These are phyloP conservation scores for Silybum marianum DNA, from an alignment of 129 eudicot genomes.

Conservation along the genomic window DNA sequence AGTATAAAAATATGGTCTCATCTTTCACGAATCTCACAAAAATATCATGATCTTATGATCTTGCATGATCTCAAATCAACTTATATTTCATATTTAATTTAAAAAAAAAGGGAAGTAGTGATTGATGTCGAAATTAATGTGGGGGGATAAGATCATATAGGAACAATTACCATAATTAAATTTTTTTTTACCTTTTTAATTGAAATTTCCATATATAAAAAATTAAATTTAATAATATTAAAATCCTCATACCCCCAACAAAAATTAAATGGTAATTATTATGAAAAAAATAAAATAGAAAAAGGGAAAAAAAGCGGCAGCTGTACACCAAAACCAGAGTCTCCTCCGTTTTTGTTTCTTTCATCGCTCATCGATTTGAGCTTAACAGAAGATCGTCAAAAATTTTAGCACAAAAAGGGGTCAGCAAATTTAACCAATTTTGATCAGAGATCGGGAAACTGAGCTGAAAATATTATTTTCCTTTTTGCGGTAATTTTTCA, in stretches of 20 bases:
- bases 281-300: neutral
- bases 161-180: neutral
- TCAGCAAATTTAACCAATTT: slow-evolving; percentile 32
- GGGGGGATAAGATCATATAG: neutral
- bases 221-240: neutral
- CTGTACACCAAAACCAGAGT: slow-evolving; percentile 73
- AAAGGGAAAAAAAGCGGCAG: slow-evolving; percentile 75
- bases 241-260: slow-evolving; percentile 25
- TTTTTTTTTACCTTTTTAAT: too few relatives aligned
- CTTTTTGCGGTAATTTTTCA: neutral
- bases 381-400: slow-evolving; percentile 50
- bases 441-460: slow-evolving; percentile 39
- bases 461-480: slow-evolving; percentile 19
- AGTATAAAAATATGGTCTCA: too few relatives aligned
- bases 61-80: too few relatives aligned
- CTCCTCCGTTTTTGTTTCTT: slow-evolving; percentile 46
- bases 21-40: too few relatives aligned
- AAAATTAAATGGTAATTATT: slow-evolving; percentile 16
- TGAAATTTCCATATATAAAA: neutral
- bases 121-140: neutral
- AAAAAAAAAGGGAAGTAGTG: neutral
- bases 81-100: too few relatives aligned
- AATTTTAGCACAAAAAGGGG: slow-evolving; percentile 5
- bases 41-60: too few relatives aligned
- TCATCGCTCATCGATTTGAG: slow-evolving; percentile 66